These are phyloP conservation scores for Galerina sulciceps DNA, from an alignment of 768 basidiomycete genomes.

Conservation along the genomic window DNA sequence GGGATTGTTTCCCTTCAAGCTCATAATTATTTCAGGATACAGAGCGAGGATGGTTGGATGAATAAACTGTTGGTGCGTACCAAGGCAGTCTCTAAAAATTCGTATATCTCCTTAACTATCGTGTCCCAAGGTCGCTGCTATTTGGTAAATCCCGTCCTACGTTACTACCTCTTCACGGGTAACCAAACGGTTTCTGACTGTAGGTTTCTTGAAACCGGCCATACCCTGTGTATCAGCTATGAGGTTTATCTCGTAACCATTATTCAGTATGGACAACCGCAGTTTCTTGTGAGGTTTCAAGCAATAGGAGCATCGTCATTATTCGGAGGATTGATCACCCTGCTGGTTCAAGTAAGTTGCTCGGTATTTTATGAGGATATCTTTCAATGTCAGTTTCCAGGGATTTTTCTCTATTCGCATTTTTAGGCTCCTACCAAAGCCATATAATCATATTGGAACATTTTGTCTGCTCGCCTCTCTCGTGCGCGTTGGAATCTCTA, in stretches of 20 bases:
- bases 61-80: slow-evolving; percentile 22
- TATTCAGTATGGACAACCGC: slow-evolving; percentile 19
- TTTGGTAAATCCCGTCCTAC: not conserved
- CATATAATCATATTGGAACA: slow-evolving; percentile 25
- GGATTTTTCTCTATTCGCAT: slow-evolving; percentile 32
- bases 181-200: too few relatives aligned
- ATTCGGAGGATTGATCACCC: slow-evolving; percentile 28
- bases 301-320: slow-evolving; percentile 17
- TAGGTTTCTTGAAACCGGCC: slow-evolving; percentile 28
- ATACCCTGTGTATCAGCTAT: slow-evolving; percentile 25
- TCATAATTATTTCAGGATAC: slow-evolving; percentile 22
- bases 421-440: slow-evolving; percentile 26
- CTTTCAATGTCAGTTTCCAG: slow-evolving; percentile 15
- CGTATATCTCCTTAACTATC: too few relatives aligned
- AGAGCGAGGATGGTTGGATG: slow-evolving; percentile 17
- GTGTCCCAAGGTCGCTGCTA: not conserved
- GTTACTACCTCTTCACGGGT: too few relatives aligned
- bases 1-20: slow-evolving; percentile 27
- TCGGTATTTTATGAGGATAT: not conserved
- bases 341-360: slow-evolving; percentile 26
- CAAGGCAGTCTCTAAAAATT: too few relatives aligned
- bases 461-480: slow-evolving; percentile 25
- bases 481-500: slow-evolving; percentile 26
- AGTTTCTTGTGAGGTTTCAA: slow-evolving; percentile 16
- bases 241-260: slow-evolving; percentile 32